Percentiles rank a stretch among this genome's conserved stretches.
These are phyloP conservation scores for Baudoinia panamericana DNA, from an alignment of 495 filamentous ascomycete species.

Conservation along the genomic window DNA sequence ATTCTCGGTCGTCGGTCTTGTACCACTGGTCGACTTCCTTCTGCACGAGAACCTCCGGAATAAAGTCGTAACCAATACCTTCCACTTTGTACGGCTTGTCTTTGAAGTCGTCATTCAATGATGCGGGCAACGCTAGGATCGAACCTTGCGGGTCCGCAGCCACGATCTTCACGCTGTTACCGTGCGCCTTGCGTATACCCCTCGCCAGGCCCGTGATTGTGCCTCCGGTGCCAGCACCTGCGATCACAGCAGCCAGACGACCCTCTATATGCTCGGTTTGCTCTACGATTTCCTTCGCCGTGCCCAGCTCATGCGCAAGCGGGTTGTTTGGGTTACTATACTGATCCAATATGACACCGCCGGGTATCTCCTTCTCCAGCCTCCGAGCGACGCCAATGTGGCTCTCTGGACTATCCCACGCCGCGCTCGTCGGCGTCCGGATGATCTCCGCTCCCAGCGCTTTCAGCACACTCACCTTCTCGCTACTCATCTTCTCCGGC, in stretches of 20 bases:
- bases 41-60: constrained; percentile 83
- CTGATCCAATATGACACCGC: constrained; percentile 93
- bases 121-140: constrained; percentile 66
- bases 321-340: constrained; percentile 90
- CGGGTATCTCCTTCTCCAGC: constrained; percentile 87
- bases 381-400: constrained; percentile 91
- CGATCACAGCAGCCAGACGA: constrained; percentile 49
- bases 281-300: constrained; percentile 89
- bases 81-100: constrained; percentile 94
- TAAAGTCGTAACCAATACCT: constrained; percentile 97
- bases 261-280: constrained; percentile 76
- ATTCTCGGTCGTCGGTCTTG: constrained; percentile 88
- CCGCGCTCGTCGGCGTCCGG: constrained; percentile 89
- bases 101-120: constrained; percentile 60
- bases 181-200: constrained; percentile 70
- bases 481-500: constrained; percentile 97
- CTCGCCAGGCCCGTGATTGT: constrained; percentile 84
- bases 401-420: constrained; percentile 84
- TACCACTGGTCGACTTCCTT: constrained; percentile 84
- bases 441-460: constrained; percentile 95
- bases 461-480: constrained; percentile 89
- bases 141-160: constrained; percentile 86
- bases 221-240: constrained; percentile 88
- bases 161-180: constrained; percentile 65
- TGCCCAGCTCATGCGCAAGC: constrained; percentile 83